Evolutionary conservation across 2,329 filamentous ascomycete genomes (phyloP), one percentile per base, ranked within the genome.

Genomic region (Zasmidium angulare): DNA sequence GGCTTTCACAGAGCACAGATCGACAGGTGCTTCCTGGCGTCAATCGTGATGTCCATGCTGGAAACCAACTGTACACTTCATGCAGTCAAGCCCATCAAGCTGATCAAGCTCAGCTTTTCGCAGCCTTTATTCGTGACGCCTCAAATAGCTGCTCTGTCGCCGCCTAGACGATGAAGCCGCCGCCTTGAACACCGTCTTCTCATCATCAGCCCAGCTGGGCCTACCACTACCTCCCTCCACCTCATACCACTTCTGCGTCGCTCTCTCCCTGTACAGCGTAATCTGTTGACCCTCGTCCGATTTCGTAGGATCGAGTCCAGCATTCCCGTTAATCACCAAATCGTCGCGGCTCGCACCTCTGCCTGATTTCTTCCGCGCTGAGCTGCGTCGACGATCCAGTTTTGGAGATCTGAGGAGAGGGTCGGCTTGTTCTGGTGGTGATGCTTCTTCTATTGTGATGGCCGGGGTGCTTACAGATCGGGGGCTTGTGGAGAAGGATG

Each of bases 201-300:
- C 63, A 4, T 62, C 63, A 7, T 60, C 59, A 4, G 63, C 63
- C 63, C 63, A 66, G 4, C 43, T 22, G 11, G 63, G 63, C 10
- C 56, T 26, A 2, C 54, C 43, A 4, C 4, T 21, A 10, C n/a
- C n/a, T n/a, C n/a, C n/a, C n/a, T 57, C 59, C 2, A 53, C 56
- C 26, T 64, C 61, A 21, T 62, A 66, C 63, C 63, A 66, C 46
- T 56, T 60, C 22, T 56, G 52, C 11, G 58, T 61, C n/a, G n/a
- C n/a, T 26, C 58, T 59, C 50, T 46, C 50, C 46, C 59, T 56
- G 53, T 53, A 56, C 47, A 60, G 54, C 26, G 50, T 61, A 24
- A 64, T 55, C 17, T 54, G 20, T 50, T 48, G 51, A 20, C 52
- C 55, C n/a, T 58, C 50, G 7, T 48, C 26, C 12, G 20, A 36